Percentiles rank a stretch among this genome's conserved stretches.
Evolutionary conservation across 2,329 filamentous ascomycete species (phyloP).

Genomic region (Capronia coronata): DNA sequence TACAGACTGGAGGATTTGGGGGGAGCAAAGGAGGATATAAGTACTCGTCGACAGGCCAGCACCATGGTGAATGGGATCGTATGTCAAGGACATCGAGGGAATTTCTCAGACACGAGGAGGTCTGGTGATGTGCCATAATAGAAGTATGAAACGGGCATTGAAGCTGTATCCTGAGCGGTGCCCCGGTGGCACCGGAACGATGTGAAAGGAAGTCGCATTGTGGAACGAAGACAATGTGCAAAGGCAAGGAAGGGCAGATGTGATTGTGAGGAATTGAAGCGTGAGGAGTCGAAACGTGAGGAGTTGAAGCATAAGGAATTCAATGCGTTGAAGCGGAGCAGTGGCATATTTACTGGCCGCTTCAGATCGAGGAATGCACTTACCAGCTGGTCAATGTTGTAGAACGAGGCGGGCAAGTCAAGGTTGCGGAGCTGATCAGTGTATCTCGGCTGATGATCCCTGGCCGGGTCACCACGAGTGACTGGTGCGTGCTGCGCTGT

Average conservation of each 20-base stretch:
- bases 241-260: background rate
- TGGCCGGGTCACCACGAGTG: constrained; percentile 22
- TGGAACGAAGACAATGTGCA: background rate
- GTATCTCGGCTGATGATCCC: constrained; percentile 16
- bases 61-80: constrained; percentile 2
- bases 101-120: background rate
- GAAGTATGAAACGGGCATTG: background rate
- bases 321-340: constrained; percentile 3
- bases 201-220: background rate
- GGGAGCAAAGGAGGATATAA: constrained; percentile 4
- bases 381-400: constrained; percentile 28
- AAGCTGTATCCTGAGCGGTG: background rate
- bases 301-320: background rate
- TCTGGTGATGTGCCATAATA: background rate
- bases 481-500: background rate
- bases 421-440: constrained; percentile 27
- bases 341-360: constrained; percentile 1
- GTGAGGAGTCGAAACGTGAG: background rate
- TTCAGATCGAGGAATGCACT: constrained; percentile 12
- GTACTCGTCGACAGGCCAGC: constrained; percentile 1
- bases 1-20: background rate
- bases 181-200: background rate
- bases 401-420: constrained; percentile 27
- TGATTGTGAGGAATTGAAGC: background rate
- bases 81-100: background rate